Percentiles rank a stretch among this genome's conserved stretches.
phyloP scores from a whole-genome alignment of 2,329 filamentous ascomycete genomes.

The Trichophyton mentagrophytes region DNA sequence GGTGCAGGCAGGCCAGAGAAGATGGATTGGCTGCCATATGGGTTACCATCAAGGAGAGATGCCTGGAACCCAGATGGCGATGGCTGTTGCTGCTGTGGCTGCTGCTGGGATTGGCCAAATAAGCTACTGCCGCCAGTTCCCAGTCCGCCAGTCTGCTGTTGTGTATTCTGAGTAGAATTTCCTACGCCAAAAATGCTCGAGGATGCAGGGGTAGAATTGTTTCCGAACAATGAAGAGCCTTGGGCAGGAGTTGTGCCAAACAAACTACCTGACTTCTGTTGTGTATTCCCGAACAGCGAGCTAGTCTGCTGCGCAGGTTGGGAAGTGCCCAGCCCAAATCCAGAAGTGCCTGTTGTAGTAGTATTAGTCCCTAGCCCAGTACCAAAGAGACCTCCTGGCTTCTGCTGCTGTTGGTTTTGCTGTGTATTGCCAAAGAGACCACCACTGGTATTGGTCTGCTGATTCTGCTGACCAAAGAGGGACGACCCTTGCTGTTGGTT shows the following conservation, averaged over 20 bases:
- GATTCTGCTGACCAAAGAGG: conserved; percentile 29
- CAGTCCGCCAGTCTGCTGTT: conserved; percentile 31
- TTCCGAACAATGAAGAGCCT: conserved; percentile 17
- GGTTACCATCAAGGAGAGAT: conserved; percentile 69
- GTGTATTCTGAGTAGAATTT: conserved; percentile 14
- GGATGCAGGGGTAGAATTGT: conserved; percentile 17
- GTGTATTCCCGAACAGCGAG: conserved; percentile 28
- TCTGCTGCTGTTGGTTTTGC: conserved; percentile 22
- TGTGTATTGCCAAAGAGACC: conserved; percentile 30
- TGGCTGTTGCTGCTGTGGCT: conserved; percentile 41
- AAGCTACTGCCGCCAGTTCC: conserved; percentile 28
- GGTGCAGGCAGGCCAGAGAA: conserved; percentile 60
- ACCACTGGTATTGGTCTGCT: conserved; percentile 26
- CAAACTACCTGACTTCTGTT: conserved; percentile 36
- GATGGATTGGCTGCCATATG: conserved; percentile 78
- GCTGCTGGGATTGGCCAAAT: conserved; percentile 32
- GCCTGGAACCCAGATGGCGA: conserved; percentile 48
- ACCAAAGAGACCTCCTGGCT: conserved; percentile 10
- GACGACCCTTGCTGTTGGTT: conserved; percentile 26
- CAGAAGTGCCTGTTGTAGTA: conserved; percentile 7
- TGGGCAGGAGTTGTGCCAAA: conserved; percentile 35
- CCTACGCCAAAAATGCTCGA: conserved; percentile 12
- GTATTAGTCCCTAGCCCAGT: conserved; percentile 8
- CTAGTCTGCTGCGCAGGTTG: conserved; percentile 22
- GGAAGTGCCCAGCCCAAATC: conserved; percentile 13